Base-by-base conservation (phyloP, 163 green algal species). In the Scenedesmus sp. region DNA sequence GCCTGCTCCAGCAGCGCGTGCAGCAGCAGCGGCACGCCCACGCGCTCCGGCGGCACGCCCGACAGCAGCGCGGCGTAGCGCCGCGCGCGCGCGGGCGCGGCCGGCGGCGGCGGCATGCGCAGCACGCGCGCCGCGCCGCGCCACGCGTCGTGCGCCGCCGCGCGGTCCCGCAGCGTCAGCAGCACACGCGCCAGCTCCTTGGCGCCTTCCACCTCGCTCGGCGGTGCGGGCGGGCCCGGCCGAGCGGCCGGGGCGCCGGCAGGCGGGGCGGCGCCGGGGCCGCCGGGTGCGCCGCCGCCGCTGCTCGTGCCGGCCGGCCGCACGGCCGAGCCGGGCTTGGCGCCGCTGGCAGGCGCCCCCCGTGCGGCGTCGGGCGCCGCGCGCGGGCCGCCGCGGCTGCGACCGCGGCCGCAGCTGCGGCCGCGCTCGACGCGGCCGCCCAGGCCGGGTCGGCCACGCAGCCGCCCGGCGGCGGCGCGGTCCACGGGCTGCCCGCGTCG, bases 1-100 rank as follows among this genome's bases (percentile, higher is more conserved):
- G 86, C 84, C 85, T 92, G 87, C 80, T 92, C 83, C 48, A 92
- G 63, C 72, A 92, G 34, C 1, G 83, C 80, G 63, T 90, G 78
- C 82, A 92, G 73, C 15, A 92, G 53, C 54, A 90, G 31, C 17
- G 85, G 78, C 60, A 90, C 83, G 50, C 48, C 84, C 33, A 85
- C 15, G 17, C 81, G 80, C 80, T 92, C 85, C 18, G 63, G 54
- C 4, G 78, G 57, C 70, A 92, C 87, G 4, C 47, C 64, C 31
- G 78, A 63, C 42, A 92, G 74, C 56, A 91, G 63, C 1, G 56
- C 28, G 2, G 65, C 44, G 66, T 89, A 88, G 29, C 63, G 78
- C 15, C 29, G 56, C 71, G 83, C 67, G 57, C 57, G 18, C 10
- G 48, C 34, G 47, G 60, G 24, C 26, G 66, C 13, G 17, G 22